Evolutionary conservation across 1,284 basidiomycete genomes (phyloP).

Genomic region (Cryptococcus sp.): DNA sequence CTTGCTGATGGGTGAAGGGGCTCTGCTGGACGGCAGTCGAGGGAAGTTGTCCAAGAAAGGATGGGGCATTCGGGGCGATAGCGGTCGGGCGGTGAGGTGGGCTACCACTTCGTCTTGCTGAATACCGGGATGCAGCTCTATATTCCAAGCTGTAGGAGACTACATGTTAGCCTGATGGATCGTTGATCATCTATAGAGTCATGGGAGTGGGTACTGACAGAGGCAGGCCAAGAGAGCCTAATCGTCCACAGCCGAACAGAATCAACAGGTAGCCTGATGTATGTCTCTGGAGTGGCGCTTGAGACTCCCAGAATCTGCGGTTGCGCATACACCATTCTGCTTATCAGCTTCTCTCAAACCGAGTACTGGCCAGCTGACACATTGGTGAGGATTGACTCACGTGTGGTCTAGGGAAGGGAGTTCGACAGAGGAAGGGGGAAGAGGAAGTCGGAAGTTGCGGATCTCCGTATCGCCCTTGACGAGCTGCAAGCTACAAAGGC

Average conservation of each 20-base stretch:
- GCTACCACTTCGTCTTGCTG: constrained; percentile 8
- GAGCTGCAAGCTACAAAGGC: too few species aligned
- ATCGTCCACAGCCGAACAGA: constrained; percentile 25
- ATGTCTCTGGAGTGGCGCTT: constrained; percentile 8
- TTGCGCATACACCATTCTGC: not conserved
- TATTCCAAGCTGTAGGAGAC: constrained; percentile 19
- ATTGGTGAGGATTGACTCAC: not conserved
- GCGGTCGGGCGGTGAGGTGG: constrained; percentile 10
- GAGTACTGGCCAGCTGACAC: not conserved
- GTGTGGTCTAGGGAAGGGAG: not conserved
- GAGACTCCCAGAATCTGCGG: constrained; percentile 12
- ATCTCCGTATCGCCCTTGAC: constrained; percentile 37
- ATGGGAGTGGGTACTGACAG: constrained; percentile 14
- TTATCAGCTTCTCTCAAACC: not conserved
- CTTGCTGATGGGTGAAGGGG: not conserved
- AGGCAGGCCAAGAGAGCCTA: constrained; percentile 37
- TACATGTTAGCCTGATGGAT: constrained; percentile 1
- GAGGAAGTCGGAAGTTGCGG: constrained; percentile 30
- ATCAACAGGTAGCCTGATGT: constrained; percentile 13
- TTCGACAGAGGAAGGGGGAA: not conserved
- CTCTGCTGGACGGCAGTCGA: not conserved
- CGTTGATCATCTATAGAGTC: not conserved
- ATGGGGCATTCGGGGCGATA: constrained; percentile 24
- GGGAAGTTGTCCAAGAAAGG: constrained; percentile 3
- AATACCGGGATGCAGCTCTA: constrained; percentile 3